Evolutionary conservation across 2,329 filamentous ascomycete species (phyloP).

Genomic region (Diaporthe sp.): DNA sequence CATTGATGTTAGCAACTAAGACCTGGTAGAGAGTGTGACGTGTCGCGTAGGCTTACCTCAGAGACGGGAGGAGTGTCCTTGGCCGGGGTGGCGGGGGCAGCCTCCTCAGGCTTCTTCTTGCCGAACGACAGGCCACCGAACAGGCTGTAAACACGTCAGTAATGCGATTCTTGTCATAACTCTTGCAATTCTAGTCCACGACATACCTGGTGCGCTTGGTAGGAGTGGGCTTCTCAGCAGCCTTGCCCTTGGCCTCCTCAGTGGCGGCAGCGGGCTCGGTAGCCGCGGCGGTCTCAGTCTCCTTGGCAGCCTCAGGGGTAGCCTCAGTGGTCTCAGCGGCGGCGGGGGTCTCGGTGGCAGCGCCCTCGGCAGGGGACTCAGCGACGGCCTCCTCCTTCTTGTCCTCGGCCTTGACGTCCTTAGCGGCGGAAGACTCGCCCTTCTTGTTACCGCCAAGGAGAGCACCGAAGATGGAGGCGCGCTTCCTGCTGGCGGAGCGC

Average conservation of each 20-base stretch:
- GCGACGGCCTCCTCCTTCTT: conserved; percentile 43
- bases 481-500: conserved; percentile 75
- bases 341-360: conserved; percentile 50
- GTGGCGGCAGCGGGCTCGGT: conserved; percentile 47
- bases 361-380: conserved; percentile 45
- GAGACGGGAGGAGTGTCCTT: conserved; percentile 61
- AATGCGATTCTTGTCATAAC: neutral
- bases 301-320: conserved; percentile 26
- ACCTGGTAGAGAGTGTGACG: neutral
- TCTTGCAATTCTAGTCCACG: conserved; percentile 42
- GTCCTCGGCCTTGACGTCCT: conserved; percentile 51
- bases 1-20: conserved; percentile 1
- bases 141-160: conserved; percentile 55
- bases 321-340: conserved; percentile 40
- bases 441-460: conserved; percentile 69
- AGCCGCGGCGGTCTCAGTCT: conserved; percentile 43
- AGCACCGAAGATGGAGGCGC: conserved; percentile 72
- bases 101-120: conserved; percentile 68
- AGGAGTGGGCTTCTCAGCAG: conserved; percentile 60
- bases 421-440: conserved; percentile 54
- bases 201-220: conserved; percentile 65
- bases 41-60: conserved; percentile 47
- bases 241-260: conserved; percentile 48
- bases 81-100: conserved; percentile 54
- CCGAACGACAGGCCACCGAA: conserved; percentile 67